Base-by-base conservation (phyloP, 176 grass and related monocot genomes). In the Aegilops umbellulata region DNA sequence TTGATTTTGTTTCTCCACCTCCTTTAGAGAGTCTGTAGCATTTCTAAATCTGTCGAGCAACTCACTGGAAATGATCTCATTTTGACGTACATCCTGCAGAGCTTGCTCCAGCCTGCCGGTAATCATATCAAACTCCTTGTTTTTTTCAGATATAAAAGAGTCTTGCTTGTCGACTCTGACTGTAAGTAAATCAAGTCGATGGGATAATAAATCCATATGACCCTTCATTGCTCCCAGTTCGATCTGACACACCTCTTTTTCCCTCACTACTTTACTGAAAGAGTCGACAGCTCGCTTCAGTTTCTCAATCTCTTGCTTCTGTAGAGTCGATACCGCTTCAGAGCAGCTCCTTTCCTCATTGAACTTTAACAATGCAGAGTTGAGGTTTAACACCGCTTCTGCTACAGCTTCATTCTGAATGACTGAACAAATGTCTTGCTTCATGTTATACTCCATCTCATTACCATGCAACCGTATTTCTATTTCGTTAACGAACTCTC, bases 1-100 rank as follows among this genome's bases (percentile, higher is more conserved):
- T 27, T 82, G 61, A 13, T 89, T 89, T 75, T 94, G 81, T 82
- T 87, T 85, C 71, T 89, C 89, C 36, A 69, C 24, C 68, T 91
- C 58, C 69, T 89, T 86, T 36, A 77, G 17, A 85, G 60, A 70
- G 64, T 82, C 65, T 66, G 60, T 85, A 62, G 60, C 66, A 38
- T 64, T 69, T 27, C 53, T 82, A 57, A 89, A 71, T 26, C 69
- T 87, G 77, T 65, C 71, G 24, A 84, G 84, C 20, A 85, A 78
- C 25, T 91, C 80, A 78, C 29, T 73, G 12, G 89, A 73, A 77
- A 47, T 72, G 68, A 26, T 44, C 77, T 85, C 72, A 38, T 91
- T 87, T 27, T 24, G 38, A 65, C 75, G 81, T 82, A 91, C 84
- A 89, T 91, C 84, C 3, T 87, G 84, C 71, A 85, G 27, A 68